These are phyloP conservation scores for Monosporozyma yasuniensis DNA, from an alignment of 805 yeast species.

Conservation along the genomic window DNA sequence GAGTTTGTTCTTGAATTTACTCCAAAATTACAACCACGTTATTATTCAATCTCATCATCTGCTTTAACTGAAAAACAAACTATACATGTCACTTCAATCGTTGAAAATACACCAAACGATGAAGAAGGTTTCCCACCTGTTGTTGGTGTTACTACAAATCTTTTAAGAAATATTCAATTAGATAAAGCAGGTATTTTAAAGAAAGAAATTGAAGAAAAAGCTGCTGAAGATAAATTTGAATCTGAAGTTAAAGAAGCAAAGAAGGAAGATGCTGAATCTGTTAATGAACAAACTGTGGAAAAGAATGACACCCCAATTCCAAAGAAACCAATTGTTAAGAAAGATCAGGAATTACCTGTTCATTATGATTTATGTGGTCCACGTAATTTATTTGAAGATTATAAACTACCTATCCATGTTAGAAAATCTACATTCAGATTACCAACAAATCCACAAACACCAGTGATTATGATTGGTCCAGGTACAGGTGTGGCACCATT, in stretches of 20 bases:
- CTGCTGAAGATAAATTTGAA: background rate
- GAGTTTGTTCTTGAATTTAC: conserved; percentile 74
- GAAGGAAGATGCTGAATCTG: background rate
- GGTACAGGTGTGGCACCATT: conserved; percentile 99
- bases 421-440: conserved; percentile 92
- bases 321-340: background rate
- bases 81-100: conserved; percentile 84
- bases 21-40: conserved; percentile 83
- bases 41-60: conserved; percentile 94
- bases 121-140: conserved; percentile 18
- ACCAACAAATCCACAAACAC: conserved; percentile 77
- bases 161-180: conserved; percentile 63
- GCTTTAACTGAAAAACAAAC: conserved; percentile 65
- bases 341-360: conserved; percentile 30
- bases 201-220: background rate
- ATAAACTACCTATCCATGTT: conserved; percentile 78
- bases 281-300: background rate
- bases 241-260: background rate
- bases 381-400: conserved; percentile 38
- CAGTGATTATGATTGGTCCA: conserved; percentile 93
- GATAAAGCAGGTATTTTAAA: background rate
- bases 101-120: conserved; percentile 48
- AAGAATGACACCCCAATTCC: background rate
- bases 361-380: conserved; percentile 81
- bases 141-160: conserved; percentile 82